These are phyloP conservation scores for Asterochloris sp. DNA, from an alignment of 139 green algal genomes.

Conservation along the genomic window DNA sequence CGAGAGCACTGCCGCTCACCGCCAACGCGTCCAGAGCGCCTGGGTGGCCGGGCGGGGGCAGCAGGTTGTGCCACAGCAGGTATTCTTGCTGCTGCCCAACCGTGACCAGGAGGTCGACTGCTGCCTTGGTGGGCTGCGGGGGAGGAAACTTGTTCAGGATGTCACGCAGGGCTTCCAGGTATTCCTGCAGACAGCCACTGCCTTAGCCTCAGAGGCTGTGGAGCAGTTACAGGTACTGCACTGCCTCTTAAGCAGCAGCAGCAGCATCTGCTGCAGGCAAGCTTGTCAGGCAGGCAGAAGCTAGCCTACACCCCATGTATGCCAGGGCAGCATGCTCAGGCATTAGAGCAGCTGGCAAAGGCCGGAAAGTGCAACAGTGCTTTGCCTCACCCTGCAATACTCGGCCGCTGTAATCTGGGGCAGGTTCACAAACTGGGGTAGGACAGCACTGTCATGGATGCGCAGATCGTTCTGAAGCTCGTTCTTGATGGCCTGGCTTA, in stretches of 20 bases:
- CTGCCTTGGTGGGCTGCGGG: constrained; percentile 33
- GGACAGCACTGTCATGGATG: constrained; percentile 36
- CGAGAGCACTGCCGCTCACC: neutral
- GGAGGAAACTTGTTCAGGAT: constrained; percentile 39
- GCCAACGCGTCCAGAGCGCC: constrained; percentile 37
- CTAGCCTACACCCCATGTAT: no score
- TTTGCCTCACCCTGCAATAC: constrained; percentile 30
- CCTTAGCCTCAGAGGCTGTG: no score
- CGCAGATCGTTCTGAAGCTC: constrained; percentile 46
- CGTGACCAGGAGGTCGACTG: constrained; percentile 47
- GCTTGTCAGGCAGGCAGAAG: no score
- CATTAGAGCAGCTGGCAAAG: no score
- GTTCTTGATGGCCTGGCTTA: constrained; percentile 38
- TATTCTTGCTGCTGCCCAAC: constrained; percentile 42
- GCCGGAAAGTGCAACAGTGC: neutral
- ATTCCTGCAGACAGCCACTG: constrained; percentile 19
- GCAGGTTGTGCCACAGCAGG: constrained; percentile 27
- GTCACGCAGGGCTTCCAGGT: constrained; percentile 30
- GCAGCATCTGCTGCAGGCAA: neutral
- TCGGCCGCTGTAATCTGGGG: constrained; percentile 37
- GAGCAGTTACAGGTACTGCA: no score
- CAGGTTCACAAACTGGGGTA: constrained; percentile 38
- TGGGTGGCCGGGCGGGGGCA: constrained; percentile 30
- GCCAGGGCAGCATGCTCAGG: no score
- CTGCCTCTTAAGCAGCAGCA: no score